phyloP scores from a whole-genome alignment of 2,329 filamentous ascomycete genomes.

The Clonostachys sp. region DNA sequence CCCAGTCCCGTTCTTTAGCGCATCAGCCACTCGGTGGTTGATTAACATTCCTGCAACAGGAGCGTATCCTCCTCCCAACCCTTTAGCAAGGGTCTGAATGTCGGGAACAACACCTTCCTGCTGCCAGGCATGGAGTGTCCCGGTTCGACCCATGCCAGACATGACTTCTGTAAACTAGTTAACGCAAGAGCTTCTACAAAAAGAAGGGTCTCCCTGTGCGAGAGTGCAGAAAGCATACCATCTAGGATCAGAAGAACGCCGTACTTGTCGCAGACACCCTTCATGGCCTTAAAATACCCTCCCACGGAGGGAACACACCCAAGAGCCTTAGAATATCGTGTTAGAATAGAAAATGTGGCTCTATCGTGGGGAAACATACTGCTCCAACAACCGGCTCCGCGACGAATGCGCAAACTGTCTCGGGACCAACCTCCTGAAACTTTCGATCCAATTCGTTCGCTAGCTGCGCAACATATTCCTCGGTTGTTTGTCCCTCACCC shows the following conservation, averaged over 20 bases:
- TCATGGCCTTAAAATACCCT: slow-evolving; percentile 67
- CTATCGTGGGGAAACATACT: slow-evolving; percentile 26
- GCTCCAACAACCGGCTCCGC: slow-evolving; percentile 70
- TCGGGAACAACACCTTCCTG: slow-evolving; percentile 55
- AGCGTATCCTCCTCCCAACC: slow-evolving; percentile 57
- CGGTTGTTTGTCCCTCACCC: slow-evolving; percentile 42
- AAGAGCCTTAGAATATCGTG: slow-evolving; percentile 19
- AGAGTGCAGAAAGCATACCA: neutral
- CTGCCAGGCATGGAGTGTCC: slow-evolving; percentile 38
- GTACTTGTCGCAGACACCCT: slow-evolving; percentile 61
- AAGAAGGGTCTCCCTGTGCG: neutral
- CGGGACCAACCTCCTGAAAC: slow-evolving; percentile 58
- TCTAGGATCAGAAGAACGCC: slow-evolving; percentile 68
- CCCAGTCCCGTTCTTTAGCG: slow-evolving; percentile 24
- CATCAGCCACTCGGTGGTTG: slow-evolving; percentile 39
- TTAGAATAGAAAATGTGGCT: neutral
- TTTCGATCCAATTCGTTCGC: slow-evolving; percentile 61
- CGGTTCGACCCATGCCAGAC: slow-evolving; percentile 12
- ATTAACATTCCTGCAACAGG: slow-evolving; percentile 53
- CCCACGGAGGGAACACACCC: slow-evolving; percentile 61
- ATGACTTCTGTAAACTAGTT: slow-evolving; percentile 8
- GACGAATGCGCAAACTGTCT: slow-evolving; percentile 66
- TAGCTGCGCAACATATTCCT: slow-evolving; percentile 54
- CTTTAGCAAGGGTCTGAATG: slow-evolving; percentile 63
- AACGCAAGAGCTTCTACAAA: neutral